Base-by-base conservation (phyloP, 2,329 filamentous ascomycete species). In the Massarina eburnea region DNA sequence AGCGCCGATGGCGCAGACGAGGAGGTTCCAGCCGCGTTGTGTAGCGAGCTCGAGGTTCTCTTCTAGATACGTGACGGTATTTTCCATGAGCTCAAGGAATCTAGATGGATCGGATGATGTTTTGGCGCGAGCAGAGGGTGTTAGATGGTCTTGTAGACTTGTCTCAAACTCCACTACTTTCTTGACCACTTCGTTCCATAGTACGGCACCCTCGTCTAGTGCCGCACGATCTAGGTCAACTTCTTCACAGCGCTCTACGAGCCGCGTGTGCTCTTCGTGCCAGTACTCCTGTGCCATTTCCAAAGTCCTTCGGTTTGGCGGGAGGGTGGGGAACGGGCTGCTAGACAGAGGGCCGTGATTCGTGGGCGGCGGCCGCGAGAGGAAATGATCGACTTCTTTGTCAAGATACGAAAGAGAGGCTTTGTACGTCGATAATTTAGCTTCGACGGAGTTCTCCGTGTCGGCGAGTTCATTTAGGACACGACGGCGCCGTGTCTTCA, bases 1-100 rank as follows among this genome's bases (percentile, higher is more conserved):
- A 0, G 88, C 88, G 0, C 87, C 86, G 26, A 92, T 83, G 9
- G 86, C 87, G 41, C 82, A 88, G 4, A 91, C 83, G 15, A 92
- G 74, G 14, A 91, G 71, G 45, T 86, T 91, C 88, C 88, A 92
- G 14, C 79, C 77, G 45, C 80, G 80, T 1, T 75, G 71, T 49
- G 87, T 81, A 0, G 84, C 84, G 2, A 77, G 61, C 1, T 75
- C 71, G 20, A 84, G 59, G 17, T 78, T 76, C 14, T 74, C 68
- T 42, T 83, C 77, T 3, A 92, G 68, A 2, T 78, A 76, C 1
- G 59, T 55, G 10, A 85, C 77, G 4, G 85, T 78, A 3, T 61
- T 62, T 21, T 78, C 73, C 77, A 91, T 84, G 49, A 79, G 76
- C 8, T 54, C 52, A 4, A 64, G 41, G 20, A 57, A 48, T 12